A percentile compares a stretch with the other conserved stretches of the same genome.
Conservation (phyloP, 306 rosid genomes). For the Rosa lucieae region DNA sequence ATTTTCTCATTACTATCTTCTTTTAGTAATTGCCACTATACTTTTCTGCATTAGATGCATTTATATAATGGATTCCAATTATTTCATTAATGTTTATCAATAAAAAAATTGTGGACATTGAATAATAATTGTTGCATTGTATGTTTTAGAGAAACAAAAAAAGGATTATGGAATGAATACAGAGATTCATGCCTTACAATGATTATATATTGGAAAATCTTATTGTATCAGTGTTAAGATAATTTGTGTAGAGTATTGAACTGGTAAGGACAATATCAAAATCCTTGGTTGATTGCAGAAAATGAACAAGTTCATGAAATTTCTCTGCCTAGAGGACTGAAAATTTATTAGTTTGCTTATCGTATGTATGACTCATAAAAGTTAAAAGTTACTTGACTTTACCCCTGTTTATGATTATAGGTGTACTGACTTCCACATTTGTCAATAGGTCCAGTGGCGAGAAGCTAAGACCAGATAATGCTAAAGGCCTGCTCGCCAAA, state of each 20-base stretch:
- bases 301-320: not conserved
- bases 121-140: not conserved
- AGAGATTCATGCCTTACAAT: not conserved
- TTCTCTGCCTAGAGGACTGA: not conserved
- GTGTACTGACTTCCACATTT: not conserved
- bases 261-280: not conserved
- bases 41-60: not conserved
- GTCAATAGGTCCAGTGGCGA: not conserved
- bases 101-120: not conserved
- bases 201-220: not conserved
- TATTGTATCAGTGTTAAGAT: not conserved
- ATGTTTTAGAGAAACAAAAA: not conserved
- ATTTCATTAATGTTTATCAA: not conserved
- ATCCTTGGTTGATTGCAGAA: not conserved
- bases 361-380: not conserved
- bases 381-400: not conserved
- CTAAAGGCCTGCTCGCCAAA: not conserved
- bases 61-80: not conserved
- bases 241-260: not conserved
- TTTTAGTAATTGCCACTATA: not conserved
- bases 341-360: not conserved
- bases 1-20: not conserved
- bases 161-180: not conserved
- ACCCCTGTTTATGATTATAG: not conserved
- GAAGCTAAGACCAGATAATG: not conserved